A percentile compares a stretch with the other conserved stretches of the same genome.
Conservation (phyloP, 495 filamentous ascomycete species). For the Niebla homalea region DNA sequence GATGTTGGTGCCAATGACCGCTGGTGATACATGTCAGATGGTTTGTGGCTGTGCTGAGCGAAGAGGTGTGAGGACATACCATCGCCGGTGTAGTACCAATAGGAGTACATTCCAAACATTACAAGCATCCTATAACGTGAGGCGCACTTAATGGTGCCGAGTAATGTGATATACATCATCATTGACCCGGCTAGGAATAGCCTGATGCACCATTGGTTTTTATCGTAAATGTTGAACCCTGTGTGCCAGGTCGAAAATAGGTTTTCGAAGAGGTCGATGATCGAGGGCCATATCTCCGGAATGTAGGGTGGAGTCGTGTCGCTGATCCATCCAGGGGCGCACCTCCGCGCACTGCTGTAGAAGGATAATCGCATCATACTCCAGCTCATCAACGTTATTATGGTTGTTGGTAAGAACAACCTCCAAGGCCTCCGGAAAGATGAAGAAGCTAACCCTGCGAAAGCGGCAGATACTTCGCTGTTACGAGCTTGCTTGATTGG, state of each 20-base stretch:
- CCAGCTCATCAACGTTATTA: conserved; percentile 47
- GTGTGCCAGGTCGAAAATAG: conserved; percentile 45
- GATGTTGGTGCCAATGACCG: conserved; percentile 10
- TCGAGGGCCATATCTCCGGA: conserved; percentile 12
- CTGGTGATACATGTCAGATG: neutral
- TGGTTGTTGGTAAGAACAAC: conserved; percentile 46
- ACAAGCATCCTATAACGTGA: conserved; percentile 4
- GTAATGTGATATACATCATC: conserved; percentile 43
- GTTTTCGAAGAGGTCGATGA: conserved; percentile 32
- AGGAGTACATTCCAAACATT: conserved; percentile 8
- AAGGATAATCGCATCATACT: conserved; percentile 40
- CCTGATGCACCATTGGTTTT: conserved; percentile 53
- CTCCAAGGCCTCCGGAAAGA: conserved; percentile 53
- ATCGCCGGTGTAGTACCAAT: conserved; percentile 7
- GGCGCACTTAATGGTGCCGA: conserved; percentile 41
- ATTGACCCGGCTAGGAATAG: conserved; percentile 48
- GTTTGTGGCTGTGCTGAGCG: neutral
- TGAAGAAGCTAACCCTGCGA: conserved; percentile 42
- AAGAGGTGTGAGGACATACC: conserved; percentile 2
- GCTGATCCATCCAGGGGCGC: conserved; percentile 46
- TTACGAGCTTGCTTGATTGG: conserved; percentile 45
- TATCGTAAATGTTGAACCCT: conserved; percentile 45
- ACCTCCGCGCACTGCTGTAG: conserved; percentile 40
- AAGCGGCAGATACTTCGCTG: conserved; percentile 37
- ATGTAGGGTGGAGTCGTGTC: conserved; percentile 36